Percentiles rank a stretch among this genome's conserved stretches.
Conservation (phyloP, 352 stramenopile species). For the Plasmopara halstedii region DNA sequence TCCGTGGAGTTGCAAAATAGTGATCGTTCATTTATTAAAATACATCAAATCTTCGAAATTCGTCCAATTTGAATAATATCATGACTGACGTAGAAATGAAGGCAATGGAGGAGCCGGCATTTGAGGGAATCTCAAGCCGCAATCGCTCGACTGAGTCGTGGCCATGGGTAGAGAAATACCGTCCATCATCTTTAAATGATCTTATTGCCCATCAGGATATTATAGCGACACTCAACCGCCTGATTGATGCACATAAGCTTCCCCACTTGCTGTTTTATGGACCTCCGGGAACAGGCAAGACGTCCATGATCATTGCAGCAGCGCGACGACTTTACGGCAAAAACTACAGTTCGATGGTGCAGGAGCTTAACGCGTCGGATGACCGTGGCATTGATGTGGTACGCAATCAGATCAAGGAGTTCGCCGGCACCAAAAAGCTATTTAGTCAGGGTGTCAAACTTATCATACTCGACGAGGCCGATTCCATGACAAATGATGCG, state of each 20-base stretch:
- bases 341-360: constrained; percentile 91
- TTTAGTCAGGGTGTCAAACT: constrained; percentile 94
- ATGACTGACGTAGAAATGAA: constrained; percentile 69
- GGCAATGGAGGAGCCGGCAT: constrained; percentile 45
- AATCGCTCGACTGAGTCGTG: constrained; percentile 81
- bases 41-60: too few relatives aligned
- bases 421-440: constrained; percentile 95
- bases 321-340: constrained; percentile 94
- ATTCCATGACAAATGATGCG: constrained; percentile 97
- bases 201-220: constrained; percentile 97
- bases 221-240: constrained; percentile 91
- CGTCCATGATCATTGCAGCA: constrained; percentile 95
- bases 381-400: constrained; percentile 96
- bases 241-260: constrained; percentile 96
- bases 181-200: constrained; percentile 90
- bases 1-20: too few relatives aligned
- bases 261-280: constrained; percentile 97
- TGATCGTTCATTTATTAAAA: too few relatives aligned
- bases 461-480: constrained; percentile 98
- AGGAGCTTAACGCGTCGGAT: constrained; percentile 97
- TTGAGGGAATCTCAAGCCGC: constrained; percentile 77
- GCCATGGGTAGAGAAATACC: constrained; percentile 99
- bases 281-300: constrained; percentile 95
- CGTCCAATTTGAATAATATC: too few relatives aligned
- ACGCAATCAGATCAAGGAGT: constrained; percentile 97